Base-by-base conservation (phyloP, 805 yeast genomes). In the Ogataea philodendri region DNA sequence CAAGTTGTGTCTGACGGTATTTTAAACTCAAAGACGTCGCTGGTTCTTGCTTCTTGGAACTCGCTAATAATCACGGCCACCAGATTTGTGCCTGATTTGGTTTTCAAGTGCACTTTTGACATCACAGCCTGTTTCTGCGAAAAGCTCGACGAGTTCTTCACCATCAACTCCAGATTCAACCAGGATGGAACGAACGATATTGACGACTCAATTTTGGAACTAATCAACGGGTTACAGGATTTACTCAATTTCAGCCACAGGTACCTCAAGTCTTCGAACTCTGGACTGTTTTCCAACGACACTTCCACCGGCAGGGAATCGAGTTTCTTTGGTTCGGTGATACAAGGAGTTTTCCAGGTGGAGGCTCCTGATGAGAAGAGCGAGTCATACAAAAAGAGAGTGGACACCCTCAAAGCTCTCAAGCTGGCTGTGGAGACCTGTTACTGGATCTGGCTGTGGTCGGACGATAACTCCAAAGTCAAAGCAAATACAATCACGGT, bases 311-410 rank as follows among this genome's bases (percentile, higher is more conserved):
- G 41, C 8, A 48, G 45, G 22, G 76, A 73, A 26, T 55, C 72
- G 15, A 75, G 86, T 14, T 73, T 81, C 59, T 67, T 84, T 31
- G 81, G 81, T 0, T 72, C 73, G 35, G 82, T 79, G 15, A 82
- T 84, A 35, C 84, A 81, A 44, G 93, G 93, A 2, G 94, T 84
- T 0, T 82, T 84, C 51, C 81, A 76, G 37, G 74, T 78, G 9
- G 94, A 84, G 44, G 68, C 84, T 1, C 83, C 82, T 1, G 65
- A 67, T 38, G 59, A 69, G 21, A 50, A 73, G 34, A 61, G 72
- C 13, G 69, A 73, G 9, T 76, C 71, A 19, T 74, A 71, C 28
- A 72, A 68, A 37, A 77, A 76, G 43, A 60, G 80, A 14, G 66
- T 72, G 41, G 68, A 80, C 1, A 68, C 84, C 5, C 58, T 81